Conservation (phyloP, 768 basidiomycete species). For the Roridomyces roridus region DNA sequence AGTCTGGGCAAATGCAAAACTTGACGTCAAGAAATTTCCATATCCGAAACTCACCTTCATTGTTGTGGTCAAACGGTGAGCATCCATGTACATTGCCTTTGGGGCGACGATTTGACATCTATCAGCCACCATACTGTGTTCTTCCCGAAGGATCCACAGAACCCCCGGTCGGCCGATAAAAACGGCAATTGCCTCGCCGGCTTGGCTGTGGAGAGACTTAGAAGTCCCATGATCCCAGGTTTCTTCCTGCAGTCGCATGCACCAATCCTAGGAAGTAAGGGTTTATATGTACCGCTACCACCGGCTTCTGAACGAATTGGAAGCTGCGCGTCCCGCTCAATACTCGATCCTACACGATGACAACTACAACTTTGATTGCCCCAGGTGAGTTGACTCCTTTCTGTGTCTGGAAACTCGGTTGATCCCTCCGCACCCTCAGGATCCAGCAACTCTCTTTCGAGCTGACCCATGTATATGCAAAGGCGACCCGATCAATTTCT, state of each 20-base stretch:
- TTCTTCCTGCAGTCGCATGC: conserved; percentile 65
- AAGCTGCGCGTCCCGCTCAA: conserved; percentile 48
- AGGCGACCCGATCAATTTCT: conserved; percentile 54
- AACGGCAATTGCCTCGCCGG: conserved; percentile 59
- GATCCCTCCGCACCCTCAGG: neutral
- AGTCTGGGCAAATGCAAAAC: conserved; percentile 23
- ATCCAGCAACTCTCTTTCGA: conserved; percentile 53
- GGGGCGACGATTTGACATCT: neutral
- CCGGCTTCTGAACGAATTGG: too few species aligned
- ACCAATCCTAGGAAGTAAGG: conserved; percentile 60
- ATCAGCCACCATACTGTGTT: conserved; percentile 60
- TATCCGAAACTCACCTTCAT: conserved; percentile 58
- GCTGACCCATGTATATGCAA: conserved; percentile 59
- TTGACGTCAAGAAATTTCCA: neutral
- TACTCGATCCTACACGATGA: conserved; percentile 58
- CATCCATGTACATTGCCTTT: neutral
- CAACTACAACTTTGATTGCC: conserved; percentile 25
- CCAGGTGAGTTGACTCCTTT: neutral
- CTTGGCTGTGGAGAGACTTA: conserved; percentile 45
- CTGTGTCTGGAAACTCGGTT: too few species aligned
- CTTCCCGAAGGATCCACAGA: conserved; percentile 41
- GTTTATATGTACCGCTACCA: neutral
- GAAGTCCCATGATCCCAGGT: conserved; percentile 38
- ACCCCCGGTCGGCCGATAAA: conserved; percentile 48
- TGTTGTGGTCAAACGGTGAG: conserved; percentile 63